Conservation (phyloP, 2,329 filamentous ascomycete species). For the Alternaria conjuncta region DNA sequence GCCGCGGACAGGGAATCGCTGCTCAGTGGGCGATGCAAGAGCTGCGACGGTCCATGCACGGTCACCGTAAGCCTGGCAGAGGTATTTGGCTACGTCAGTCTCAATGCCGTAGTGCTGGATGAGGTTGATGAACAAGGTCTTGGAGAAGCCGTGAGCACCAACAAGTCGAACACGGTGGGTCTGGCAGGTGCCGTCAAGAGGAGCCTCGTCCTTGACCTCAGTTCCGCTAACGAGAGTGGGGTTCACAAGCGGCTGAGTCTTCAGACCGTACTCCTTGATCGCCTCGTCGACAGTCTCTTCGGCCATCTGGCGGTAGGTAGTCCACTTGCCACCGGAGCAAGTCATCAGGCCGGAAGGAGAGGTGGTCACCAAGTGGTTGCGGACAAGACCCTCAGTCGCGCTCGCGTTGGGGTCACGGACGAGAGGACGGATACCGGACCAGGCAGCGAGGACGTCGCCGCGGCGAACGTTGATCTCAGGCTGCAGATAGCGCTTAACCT, state of each 20-base stretch:
- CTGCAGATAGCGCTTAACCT: slow-evolving; percentile 81
- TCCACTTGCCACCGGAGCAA: slow-evolving; percentile 90
- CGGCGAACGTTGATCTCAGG: slow-evolving; percentile 85
- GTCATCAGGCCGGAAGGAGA: slow-evolving; percentile 83
- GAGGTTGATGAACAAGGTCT: slow-evolving; percentile 91
- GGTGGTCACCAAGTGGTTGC: slow-evolving; percentile 82
- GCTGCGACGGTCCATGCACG: slow-evolving; percentile 89
- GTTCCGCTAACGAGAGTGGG: slow-evolving; percentile 73
- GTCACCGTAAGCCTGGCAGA: slow-evolving; percentile 88
- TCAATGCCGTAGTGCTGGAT: slow-evolving; percentile 93
- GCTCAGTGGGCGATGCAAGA: slow-evolving; percentile 75
- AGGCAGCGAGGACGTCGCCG: slow-evolving; percentile 86
- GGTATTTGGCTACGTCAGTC: slow-evolving; percentile 88
- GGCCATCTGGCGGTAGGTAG: slow-evolving; percentile 91
- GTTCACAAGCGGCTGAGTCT: slow-evolving; percentile 62
- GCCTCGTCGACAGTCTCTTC: slow-evolving; percentile 87
- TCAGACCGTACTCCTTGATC: slow-evolving; percentile 70
- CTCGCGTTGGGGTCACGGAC: slow-evolving; percentile 85
- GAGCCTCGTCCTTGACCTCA: slow-evolving; percentile 74
- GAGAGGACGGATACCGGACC: slow-evolving; percentile 85
- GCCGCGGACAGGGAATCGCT: slow-evolving; percentile 82
- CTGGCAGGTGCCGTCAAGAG: slow-evolving; percentile 76
- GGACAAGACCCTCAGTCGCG: slow-evolving; percentile 86
- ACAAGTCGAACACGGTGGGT: slow-evolving; percentile 82
- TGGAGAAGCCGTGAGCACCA: slow-evolving; percentile 85